These are phyloP conservation scores for Trichosporon sp. DNA, from an alignment of 1,284 basidiomycete species.

Conservation along the genomic window DNA sequence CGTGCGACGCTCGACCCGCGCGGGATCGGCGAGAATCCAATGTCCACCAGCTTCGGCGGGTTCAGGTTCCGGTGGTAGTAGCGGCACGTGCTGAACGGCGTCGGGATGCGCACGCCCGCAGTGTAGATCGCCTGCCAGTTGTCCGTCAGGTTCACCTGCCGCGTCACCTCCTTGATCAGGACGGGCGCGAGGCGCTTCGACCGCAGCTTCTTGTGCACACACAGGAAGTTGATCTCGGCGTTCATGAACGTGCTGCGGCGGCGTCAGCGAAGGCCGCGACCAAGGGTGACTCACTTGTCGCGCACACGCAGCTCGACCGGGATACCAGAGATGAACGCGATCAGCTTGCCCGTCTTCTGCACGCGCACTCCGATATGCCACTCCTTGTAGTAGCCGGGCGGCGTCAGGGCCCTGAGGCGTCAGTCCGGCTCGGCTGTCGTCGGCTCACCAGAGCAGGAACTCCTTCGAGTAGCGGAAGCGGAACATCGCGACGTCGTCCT, in stretches of 20 bases:
- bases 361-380: constrained; percentile 98
- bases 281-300: constrained; percentile 59
- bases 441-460: constrained; percentile 79
- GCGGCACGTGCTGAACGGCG: constrained; percentile 78
- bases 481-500: constrained; percentile 93
- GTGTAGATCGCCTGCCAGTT: constrained; percentile 99
- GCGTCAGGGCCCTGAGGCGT: constrained; percentile 78
- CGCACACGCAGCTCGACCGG: constrained; percentile 77
- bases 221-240: constrained; percentile 96
- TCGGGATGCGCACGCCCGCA: constrained; percentile 82
- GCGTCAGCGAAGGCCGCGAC: background rate
- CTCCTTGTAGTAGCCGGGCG: constrained; percentile 85
- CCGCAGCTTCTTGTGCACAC: constrained; percentile 95
- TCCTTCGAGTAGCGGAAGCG: constrained; percentile 94
- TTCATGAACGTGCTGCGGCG: constrained; percentile 62
- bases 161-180: constrained; percentile 96
- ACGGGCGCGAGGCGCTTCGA: constrained; percentile 94
- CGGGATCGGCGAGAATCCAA: constrained; percentile 83
- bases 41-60: constrained; percentile 84
- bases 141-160: constrained; percentile 81
- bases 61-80: constrained; percentile 94
- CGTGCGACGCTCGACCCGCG: constrained; percentile 79
- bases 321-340: constrained; percentile 98
- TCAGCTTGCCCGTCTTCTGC: constrained; percentile 79
- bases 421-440: constrained; percentile 3